Conservation (phyloP, 805 yeast species). For the Debaryomyces prosopidis region DNA sequence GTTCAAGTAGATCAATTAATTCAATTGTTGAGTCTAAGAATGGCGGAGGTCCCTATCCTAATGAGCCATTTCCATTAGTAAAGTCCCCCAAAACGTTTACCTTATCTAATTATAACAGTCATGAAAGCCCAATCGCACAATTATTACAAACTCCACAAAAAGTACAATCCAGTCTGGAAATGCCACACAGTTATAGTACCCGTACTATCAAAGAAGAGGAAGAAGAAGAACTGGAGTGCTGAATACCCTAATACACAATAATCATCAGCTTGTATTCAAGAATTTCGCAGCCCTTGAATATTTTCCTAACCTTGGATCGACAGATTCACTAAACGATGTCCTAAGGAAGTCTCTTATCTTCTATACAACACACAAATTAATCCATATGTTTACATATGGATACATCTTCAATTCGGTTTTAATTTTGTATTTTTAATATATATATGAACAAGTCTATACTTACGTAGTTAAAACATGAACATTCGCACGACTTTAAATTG, state of each 20-base stretch:
- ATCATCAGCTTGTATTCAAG: background rate
- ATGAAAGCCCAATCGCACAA: constrained; percentile 38
- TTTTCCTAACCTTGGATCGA: too few species aligned
- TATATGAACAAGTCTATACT: background rate
- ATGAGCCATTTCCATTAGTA: constrained; percentile 23
- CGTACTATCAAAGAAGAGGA: constrained; percentile 42
- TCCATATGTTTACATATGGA: too few species aligned
- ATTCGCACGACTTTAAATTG: background rate
- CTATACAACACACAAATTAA: too few species aligned
- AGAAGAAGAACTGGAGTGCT: constrained; percentile 26
- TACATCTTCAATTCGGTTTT: too few species aligned
- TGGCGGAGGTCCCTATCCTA: constrained; percentile 1
- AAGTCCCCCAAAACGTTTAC: constrained; percentile 45
- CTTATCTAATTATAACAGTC: constrained; percentile 33
- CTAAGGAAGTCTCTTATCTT: too few species aligned
- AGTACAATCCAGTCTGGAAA: constrained; percentile 12
- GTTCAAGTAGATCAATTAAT: constrained; percentile 30
- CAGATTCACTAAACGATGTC: too few species aligned
- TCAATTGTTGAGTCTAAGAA: constrained; percentile 1
- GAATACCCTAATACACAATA: background rate
- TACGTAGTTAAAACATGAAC: background rate
- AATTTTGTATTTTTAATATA: background rate
- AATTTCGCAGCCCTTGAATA: too few species aligned
- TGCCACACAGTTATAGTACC: constrained; percentile 32
- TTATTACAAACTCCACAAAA: constrained; percentile 23